Conservation (phyloP, 768 basidiomycete genomes). For the Calocybe cyanea region DNA sequence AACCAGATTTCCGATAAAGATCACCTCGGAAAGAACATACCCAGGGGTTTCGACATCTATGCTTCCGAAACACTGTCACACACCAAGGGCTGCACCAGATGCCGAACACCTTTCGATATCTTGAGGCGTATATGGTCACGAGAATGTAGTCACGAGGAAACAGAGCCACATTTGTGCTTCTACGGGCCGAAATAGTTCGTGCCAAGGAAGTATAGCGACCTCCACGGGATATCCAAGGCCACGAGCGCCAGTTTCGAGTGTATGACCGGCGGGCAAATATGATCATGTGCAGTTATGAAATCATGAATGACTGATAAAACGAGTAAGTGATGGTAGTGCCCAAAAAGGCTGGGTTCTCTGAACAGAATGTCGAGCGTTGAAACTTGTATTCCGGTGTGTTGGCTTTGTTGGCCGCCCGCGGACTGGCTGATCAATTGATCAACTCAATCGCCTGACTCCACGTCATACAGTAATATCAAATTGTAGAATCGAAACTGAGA, state of each 20-base stretch:
- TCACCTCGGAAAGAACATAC: slow-evolving; percentile 18
- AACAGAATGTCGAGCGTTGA: too few relatives aligned
- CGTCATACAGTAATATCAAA: too few relatives aligned
- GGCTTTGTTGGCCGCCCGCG: too few relatives aligned
- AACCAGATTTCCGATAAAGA: slow-evolving; percentile 16
- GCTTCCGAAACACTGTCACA: not conserved
- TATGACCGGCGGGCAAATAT: too few relatives aligned
- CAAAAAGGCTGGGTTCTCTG: too few relatives aligned
- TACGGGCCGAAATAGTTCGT: slow-evolving; percentile 16
- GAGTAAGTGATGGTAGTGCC: too few relatives aligned
- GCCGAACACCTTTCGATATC: slow-evolving; percentile 4
- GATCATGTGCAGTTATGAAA: too few relatives aligned
- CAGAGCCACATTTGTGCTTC: slow-evolving; percentile 5
- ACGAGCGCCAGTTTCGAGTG: slow-evolving; percentile 3
- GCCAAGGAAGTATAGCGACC: slow-evolving; percentile 23
- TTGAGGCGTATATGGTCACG: slow-evolving; percentile 15
- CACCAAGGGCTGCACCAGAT: not conserved
- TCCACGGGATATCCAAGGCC: slow-evolving; percentile 23
- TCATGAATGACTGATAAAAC: too few relatives aligned
- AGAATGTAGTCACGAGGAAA: slow-evolving; percentile 18
- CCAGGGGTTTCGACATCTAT: slow-evolving; percentile 17
- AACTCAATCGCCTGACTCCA: too few relatives aligned
- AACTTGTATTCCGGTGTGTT: too few relatives aligned
- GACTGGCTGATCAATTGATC: too few relatives aligned
- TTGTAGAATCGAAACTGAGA: too few relatives aligned